Evolutionary conservation across 108 stramenopile genomes (phyloP).

Genomic region (Phaeodactylum tricornutum): DNA sequence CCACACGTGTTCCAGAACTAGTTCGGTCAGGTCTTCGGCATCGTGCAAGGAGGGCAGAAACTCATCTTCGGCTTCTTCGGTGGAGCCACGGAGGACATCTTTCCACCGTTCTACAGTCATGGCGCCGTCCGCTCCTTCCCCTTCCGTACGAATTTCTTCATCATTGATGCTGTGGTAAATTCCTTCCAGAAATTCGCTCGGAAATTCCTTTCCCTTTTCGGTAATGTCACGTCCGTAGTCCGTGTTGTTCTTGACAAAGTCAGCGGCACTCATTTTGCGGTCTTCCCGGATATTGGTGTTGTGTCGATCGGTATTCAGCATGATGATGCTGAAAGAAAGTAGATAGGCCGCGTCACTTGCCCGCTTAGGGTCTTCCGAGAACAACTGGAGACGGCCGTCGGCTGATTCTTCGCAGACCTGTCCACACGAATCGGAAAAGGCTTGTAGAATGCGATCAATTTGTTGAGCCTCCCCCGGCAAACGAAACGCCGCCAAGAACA

Average conservation of each 20-base stretch:
- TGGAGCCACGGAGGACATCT: constrained; percentile 57
- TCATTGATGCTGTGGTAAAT: constrained; percentile 83
- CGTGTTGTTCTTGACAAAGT: constrained; percentile 86
- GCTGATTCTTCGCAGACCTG: constrained; percentile 71
- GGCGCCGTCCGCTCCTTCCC: constrained; percentile 78
- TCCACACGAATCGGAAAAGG: constrained; percentile 81
- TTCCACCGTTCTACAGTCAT: constrained; percentile 91
- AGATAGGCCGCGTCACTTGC: constrained; percentile 90
- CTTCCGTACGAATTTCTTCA: constrained; percentile 81
- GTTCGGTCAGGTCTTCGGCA: constrained; percentile 58
- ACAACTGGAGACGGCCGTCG: constrained; percentile 42
- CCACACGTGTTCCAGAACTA: constrained; percentile 75
- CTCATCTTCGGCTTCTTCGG: constrained; percentile 14
- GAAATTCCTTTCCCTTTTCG: constrained; percentile 71
- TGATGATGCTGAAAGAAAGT: constrained; percentile 92
- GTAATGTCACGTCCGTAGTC: constrained; percentile 90
- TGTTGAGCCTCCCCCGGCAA: constrained; percentile 91
- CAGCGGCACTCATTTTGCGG: constrained; percentile 84
- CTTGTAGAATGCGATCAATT: constrained; percentile 83
- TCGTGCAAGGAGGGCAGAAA: constrained; percentile 15
- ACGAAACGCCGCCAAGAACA: constrained; percentile 91
- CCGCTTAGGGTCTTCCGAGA: constrained; percentile 73
- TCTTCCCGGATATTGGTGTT: constrained; percentile 92
- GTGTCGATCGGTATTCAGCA: constrained; percentile 98
- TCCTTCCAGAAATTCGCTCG: constrained; percentile 72